Evolutionary conservation across 1,284 basidiomycete genomes (phyloP).

Genomic region (Kalmanozyma brasiliensis): DNA sequence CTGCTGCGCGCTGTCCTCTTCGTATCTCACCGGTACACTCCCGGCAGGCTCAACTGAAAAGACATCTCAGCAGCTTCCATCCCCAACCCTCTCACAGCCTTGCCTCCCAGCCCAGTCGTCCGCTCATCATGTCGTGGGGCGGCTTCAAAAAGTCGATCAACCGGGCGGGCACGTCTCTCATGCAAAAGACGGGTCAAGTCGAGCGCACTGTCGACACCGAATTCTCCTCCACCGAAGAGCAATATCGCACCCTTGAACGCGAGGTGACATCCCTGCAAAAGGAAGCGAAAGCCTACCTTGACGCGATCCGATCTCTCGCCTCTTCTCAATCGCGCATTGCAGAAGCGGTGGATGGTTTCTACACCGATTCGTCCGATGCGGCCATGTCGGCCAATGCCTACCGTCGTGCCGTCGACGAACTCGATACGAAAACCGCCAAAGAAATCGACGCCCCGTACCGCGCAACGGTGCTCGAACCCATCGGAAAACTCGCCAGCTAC

Average conservation of each 20-base stretch:
- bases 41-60: no score
- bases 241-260: constrained; percentile 81
- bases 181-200: constrained; percentile 85
- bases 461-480: constrained; percentile 90
- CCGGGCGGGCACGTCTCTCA: constrained; percentile 86
- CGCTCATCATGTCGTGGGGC: constrained; percentile 63
- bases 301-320: constrained; percentile 88
- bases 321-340: constrained; percentile 91
- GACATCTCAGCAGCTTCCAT: no score
- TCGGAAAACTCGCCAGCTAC: constrained; percentile 92
- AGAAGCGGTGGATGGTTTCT: constrained; percentile 93
- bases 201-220: constrained; percentile 94
- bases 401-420: constrained; percentile 91
- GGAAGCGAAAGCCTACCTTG: constrained; percentile 92
- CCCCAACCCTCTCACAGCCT: not conserved
- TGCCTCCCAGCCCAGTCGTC: no score
- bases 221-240: constrained; percentile 89
- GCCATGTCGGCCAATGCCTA: constrained; percentile 98
- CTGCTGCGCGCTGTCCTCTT: no score
- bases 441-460: constrained; percentile 94
- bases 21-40: no score
- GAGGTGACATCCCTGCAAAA: constrained; percentile 80
- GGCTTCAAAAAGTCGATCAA: constrained; percentile 94
- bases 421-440: constrained; percentile 84
- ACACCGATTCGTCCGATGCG: constrained; percentile 74